phyloP scores from a whole-genome alignment of 2,329 filamentous ascomycete species.

The Ustulina deusta region DNA sequence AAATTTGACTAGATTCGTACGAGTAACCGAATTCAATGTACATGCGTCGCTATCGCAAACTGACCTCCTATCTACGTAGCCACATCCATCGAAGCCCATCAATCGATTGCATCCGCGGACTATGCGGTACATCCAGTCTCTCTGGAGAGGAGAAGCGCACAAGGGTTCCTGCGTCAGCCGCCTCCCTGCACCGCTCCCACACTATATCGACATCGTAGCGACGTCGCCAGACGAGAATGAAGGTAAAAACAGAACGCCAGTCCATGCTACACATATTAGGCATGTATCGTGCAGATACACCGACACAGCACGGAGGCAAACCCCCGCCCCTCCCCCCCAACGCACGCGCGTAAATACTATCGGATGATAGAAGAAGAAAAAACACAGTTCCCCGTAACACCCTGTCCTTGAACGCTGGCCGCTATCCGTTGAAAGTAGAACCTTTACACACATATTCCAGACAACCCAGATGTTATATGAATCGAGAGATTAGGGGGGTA shows the following conservation, averaged over 20 bases:
- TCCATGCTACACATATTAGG: conserved; percentile 35
- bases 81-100: conserved; percentile 8
- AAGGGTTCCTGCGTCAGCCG: background rate
- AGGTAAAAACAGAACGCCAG: conserved; percentile 25
- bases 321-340: background rate
- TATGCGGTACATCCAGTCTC: conserved; percentile 1
- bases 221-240: background rate
- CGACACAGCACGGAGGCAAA: background rate
- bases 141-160: background rate
- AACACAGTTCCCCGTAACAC: conserved; percentile 17
- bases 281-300: conserved; percentile 25
- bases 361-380: background rate
- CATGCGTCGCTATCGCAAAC: conserved; percentile 20
- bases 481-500: background rate
- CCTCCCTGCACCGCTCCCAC: background rate
- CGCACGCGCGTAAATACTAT: background rate
- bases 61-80: conserved; percentile 10
- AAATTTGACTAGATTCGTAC: background rate
- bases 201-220: conserved; percentile 25
- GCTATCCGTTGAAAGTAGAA: conserved; percentile 14
- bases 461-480: conserved; percentile 10
- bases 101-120: conserved; percentile 2
- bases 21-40: background rate
- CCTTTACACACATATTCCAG: conserved; percentile 18
- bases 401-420: conserved; percentile 24